These are phyloP conservation scores for Vaccinium darrowii DNA, from an alignment of 148 eudicot species.

Conservation along the genomic window DNA sequence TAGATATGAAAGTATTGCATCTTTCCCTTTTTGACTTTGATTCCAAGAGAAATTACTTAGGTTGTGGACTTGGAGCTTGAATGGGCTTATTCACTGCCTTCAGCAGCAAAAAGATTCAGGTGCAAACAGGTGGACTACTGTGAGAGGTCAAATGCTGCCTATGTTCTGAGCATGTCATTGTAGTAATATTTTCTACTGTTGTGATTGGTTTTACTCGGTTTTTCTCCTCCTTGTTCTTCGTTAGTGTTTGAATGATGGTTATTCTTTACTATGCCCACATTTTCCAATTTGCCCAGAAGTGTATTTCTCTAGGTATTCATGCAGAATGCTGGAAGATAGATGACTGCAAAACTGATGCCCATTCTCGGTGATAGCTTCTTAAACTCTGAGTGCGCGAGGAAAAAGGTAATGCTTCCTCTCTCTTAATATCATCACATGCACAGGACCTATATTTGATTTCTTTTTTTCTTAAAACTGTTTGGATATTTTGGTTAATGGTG, in stretches of 20 bases:
- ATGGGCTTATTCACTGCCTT: constrained; percentile 4
- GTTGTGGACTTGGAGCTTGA: constrained; percentile 7
- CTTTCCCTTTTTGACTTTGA: neutral
- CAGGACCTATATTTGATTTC: neutral
- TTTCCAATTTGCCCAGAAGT: neutral
- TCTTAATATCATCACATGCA: neutral
- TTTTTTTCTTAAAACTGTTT: neutral
- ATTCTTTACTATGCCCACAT: neutral
- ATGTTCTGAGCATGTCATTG: constrained; percentile 58
- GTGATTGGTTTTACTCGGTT: constrained; percentile 43
- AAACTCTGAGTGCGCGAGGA: constrained; percentile 66
- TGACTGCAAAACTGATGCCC: constrained; percentile 62
- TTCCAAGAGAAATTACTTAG: neutral
- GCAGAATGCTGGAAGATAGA: constrained; percentile 76
- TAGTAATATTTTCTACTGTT: constrained; percentile 48
- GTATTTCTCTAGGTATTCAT: neutral
- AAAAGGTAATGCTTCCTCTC: constrained; percentile 40
- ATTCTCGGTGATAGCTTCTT: constrained; percentile 81
- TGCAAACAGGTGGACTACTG: constrained; percentile 65
- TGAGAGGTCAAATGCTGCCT: constrained; percentile 63
- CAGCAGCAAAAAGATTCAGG: constrained; percentile 12
- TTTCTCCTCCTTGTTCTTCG: neutral
- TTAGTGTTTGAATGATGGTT: neutral
- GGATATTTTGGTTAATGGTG: neutral
- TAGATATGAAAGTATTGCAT: neutral